Percentiles rank a stretch among this genome's conserved stretches.
Conservation (phyloP, 2,329 filamentous ascomycete genomes). For the Fusarium sp. region DNA sequence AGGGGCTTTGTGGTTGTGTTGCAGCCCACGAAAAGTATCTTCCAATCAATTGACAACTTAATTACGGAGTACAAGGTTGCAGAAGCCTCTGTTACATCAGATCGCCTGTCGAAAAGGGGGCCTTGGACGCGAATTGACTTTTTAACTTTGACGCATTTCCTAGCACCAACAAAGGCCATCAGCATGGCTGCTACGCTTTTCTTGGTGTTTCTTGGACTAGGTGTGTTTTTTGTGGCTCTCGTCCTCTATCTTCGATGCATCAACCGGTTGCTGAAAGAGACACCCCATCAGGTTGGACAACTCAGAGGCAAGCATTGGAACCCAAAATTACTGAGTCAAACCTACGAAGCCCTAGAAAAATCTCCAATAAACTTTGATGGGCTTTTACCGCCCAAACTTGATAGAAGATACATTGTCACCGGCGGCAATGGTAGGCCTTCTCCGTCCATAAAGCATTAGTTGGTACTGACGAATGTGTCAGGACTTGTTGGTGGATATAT, state of each 20-base stretch:
- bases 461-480: neutral
- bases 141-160: neutral
- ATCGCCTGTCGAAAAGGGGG: neutral
- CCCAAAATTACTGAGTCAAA: neutral
- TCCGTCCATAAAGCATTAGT: fast-evolving
- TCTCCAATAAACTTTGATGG: neutral
- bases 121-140: too few species aligned
- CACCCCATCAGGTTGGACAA: neutral
- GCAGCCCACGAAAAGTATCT: neutral
- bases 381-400: neutral
- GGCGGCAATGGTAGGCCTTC: neutral
- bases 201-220: neutral
- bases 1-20: neutral
- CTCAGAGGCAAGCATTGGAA: neutral
- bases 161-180: neutral
- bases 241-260: neutral
- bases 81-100: neutral
- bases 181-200: neutral
- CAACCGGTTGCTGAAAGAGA: neutral
- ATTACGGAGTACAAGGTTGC: neutral
- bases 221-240: neutral
- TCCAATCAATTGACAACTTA: neutral
- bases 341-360: neutral
- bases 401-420: constrained; percentile 7
- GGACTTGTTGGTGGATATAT: constrained; percentile 13